Percentiles rank a stretch among this genome's conserved stretches.
phyloP scores from a whole-genome alignment of 2,329 filamentous ascomycete species.

The Capronia coronata region DNA sequence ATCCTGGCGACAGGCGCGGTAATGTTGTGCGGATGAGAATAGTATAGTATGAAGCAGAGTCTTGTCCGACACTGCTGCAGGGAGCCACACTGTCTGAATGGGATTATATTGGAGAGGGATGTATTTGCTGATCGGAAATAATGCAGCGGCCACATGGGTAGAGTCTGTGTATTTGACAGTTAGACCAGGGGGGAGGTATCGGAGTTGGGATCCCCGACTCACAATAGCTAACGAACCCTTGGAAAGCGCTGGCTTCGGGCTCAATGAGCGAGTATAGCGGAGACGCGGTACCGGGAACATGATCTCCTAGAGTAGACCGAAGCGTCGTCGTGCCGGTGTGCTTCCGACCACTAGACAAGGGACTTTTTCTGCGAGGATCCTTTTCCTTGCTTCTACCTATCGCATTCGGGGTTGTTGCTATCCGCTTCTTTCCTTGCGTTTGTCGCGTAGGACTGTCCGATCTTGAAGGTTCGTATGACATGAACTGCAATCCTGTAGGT shows the following conservation, averaged over 20 bases:
- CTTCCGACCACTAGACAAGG: neutral
- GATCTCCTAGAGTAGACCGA: neutral
- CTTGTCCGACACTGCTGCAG: slow-evolving; percentile 18
- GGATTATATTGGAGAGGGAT: slow-evolving; percentile 14
- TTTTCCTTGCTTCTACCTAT: neutral
- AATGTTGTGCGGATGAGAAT: slow-evolving; percentile 21
- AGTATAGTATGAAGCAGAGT: slow-evolving; percentile 18
- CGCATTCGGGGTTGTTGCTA: neutral
- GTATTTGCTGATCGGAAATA: slow-evolving; percentile 16
- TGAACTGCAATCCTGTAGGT: slow-evolving; percentile 4
- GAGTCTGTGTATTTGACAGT: slow-evolving; percentile 10
- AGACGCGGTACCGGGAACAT: slow-evolving; percentile 7
- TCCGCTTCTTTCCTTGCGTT: neutral
- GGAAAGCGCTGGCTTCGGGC: slow-evolving; percentile 18
- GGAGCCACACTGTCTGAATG: slow-evolving; percentile 17
- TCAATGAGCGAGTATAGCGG: slow-evolving; percentile 18
- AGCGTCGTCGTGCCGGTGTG: too few relatives aligned
- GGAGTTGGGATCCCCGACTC: too few relatives aligned
- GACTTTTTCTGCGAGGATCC: neutral
- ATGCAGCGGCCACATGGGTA: slow-evolving; percentile 12
- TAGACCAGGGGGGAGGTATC: neutral
- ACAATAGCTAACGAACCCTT: slow-evolving; percentile 16
- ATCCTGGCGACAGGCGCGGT: neutral
- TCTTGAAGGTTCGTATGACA: slow-evolving; percentile 10
- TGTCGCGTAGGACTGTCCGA: neutral